Percentiles rank a stretch among this genome's conserved stretches.
These are phyloP conservation scores for Phytophthora nicotianae DNA, from an alignment of 352 stramenopile genomes.

Conservation along the genomic window DNA sequence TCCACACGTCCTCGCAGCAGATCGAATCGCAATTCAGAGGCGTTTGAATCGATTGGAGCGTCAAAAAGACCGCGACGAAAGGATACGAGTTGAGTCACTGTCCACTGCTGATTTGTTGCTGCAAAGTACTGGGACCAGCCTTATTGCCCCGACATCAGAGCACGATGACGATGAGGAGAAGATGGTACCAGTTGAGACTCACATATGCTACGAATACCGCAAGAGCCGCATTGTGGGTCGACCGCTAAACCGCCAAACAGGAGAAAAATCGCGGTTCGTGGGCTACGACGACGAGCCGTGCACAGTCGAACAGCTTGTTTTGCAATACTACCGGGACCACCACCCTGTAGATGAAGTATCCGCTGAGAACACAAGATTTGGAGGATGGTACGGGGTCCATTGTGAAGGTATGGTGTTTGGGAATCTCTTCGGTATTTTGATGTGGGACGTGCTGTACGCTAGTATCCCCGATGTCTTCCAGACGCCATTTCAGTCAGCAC, in stretches of 20 bases:
- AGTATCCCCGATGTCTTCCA: slow-evolving; percentile 87
- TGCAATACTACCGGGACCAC: slow-evolving; percentile 74
- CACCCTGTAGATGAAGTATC: slow-evolving; percentile 6
- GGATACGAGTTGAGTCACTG: slow-evolving; percentile 12
- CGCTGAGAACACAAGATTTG: slow-evolving; percentile 14
- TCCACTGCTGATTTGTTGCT: slow-evolving; percentile 22
- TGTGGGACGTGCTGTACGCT: slow-evolving; percentile 89
- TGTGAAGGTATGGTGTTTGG: slow-evolving; percentile 75
- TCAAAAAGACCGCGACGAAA: slow-evolving; percentile 20
- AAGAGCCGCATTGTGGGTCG: slow-evolving; percentile 65
- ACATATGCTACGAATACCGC: slow-evolving; percentile 40
- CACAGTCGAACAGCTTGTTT: slow-evolving; percentile 83
- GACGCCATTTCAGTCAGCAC: slow-evolving; percentile 76
- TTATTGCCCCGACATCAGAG: slow-evolving; percentile 8
- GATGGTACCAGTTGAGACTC: not conserved
- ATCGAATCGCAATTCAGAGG: slow-evolving; percentile 61
- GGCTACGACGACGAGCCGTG: slow-evolving; percentile 88
- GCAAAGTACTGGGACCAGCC: slow-evolving; percentile 27
- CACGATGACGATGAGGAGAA: slow-evolving; percentile 21
- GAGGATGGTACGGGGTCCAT: slow-evolving; percentile 88
- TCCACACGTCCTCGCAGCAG: slow-evolving; percentile 53
- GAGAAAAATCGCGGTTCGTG: slow-evolving; percentile 86
- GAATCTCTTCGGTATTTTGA: slow-evolving; percentile 85
- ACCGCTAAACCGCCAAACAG: slow-evolving; percentile 75
- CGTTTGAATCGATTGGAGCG: slow-evolving; percentile 55